These are phyloP conservation scores for Castanea sativa DNA, from an alignment of 306 rosid genomes.

Conservation along the genomic window DNA sequence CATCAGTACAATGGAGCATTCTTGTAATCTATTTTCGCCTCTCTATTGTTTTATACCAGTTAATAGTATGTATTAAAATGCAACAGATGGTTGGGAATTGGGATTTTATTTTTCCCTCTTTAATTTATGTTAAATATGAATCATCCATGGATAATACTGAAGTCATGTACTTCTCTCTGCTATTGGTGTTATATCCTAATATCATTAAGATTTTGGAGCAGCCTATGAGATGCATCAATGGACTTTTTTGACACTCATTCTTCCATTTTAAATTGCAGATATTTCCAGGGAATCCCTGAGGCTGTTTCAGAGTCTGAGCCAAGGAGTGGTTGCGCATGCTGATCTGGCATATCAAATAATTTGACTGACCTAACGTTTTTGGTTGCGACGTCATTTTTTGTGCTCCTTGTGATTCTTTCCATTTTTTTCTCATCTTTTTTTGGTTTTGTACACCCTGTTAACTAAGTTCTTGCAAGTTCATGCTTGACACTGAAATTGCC, in stretches of 20 bases:
- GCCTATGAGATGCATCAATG: background rate
- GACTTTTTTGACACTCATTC: background rate
- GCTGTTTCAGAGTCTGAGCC: slow-evolving; percentile 71
- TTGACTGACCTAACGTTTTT: background rate
- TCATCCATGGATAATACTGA: background rate
- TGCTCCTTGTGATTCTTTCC: slow-evolving; percentile 19
- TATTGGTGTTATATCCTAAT: background rate
- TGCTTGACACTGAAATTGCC: slow-evolving; percentile 23
- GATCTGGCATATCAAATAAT: slow-evolving; percentile 33
- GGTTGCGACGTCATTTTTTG: slow-evolving; percentile 34
- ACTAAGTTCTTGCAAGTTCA: slow-evolving; percentile 27
- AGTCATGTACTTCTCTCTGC: background rate
- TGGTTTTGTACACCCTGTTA: slow-evolving; percentile 32
- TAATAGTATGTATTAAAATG: background rate
- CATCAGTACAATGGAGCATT: background rate
- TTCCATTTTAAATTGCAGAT: slow-evolving; percentile 48
- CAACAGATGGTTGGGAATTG: background rate
- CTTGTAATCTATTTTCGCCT: background rate
- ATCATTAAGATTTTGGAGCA: background rate
- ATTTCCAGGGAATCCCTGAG: slow-evolving; percentile 92
- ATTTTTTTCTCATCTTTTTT: slow-evolving; percentile 7
- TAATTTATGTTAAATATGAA: background rate
- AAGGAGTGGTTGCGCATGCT: slow-evolving; percentile 90
- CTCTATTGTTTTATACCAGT: background rate
- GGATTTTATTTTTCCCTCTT: background rate